Conservation (phyloP, 768 basidiomycete species). For the Pleurotus sapidus region DNA sequence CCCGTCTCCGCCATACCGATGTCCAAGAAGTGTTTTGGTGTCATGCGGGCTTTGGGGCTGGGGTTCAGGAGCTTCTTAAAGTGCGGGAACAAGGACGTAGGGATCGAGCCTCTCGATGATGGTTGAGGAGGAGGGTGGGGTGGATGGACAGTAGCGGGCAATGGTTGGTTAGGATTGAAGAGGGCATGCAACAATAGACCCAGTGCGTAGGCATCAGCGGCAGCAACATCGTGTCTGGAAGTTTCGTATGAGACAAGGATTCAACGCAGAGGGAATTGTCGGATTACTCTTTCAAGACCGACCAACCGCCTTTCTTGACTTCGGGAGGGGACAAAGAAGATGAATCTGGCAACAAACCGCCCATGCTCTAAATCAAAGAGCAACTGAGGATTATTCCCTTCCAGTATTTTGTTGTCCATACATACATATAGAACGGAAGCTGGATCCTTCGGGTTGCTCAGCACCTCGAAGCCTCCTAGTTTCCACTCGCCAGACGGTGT, state of each 20-base stretch:
- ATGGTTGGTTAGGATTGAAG: slow-evolving; percentile 83
- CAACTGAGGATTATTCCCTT: slow-evolving; percentile 12
- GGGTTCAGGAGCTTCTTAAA: slow-evolving; percentile 92
- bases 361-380: slow-evolving; percentile 52
- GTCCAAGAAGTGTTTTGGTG: slow-evolving; percentile 75
- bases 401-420: slow-evolving; percentile 13
- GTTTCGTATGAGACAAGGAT: background rate
- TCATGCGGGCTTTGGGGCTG: slow-evolving; percentile 75
- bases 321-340: slow-evolving; percentile 74
- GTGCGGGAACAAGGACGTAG: slow-evolving; percentile 65
- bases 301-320: slow-evolving; percentile 87
- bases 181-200: slow-evolving; percentile 82
- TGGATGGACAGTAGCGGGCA: slow-evolving; percentile 62
- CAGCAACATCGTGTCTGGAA: slow-evolving; percentile 48
- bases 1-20: slow-evolving; percentile 78
- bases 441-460: slow-evolving; percentile 83
- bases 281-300: slow-evolving; percentile 69
- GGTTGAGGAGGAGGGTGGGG: slow-evolving; percentile 78
- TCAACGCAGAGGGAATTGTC: slow-evolving; percentile 15
- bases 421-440: slow-evolving; percentile 78
- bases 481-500: slow-evolving; percentile 97
- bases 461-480: slow-evolving; percentile 88
- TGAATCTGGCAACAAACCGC: slow-evolving; percentile 59
- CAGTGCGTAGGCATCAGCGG: slow-evolving; percentile 84
- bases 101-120: slow-evolving; percentile 77